phyloP scores from a whole-genome alignment of 2,329 filamentous ascomycete species.

The Aspergillus luchuensis region DNA sequence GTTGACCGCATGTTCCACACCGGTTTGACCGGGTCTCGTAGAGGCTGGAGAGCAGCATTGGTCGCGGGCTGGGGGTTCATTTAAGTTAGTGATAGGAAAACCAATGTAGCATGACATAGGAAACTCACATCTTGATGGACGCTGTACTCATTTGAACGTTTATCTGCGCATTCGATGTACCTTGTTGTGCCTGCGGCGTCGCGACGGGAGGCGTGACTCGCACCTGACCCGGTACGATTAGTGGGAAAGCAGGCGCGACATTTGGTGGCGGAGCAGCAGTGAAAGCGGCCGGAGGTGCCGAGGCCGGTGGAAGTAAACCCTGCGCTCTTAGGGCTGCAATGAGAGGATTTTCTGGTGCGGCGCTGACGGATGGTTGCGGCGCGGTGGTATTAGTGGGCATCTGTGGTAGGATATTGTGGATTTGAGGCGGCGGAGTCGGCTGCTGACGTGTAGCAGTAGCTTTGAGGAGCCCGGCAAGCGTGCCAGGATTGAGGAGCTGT shows the following conservation, averaged over 20 bases:
- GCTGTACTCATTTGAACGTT: conserved; percentile 60
- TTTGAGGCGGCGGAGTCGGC: conserved; percentile 51
- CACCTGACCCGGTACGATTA: conserved; percentile 42
- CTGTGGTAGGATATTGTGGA: conserved; percentile 49
- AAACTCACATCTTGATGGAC: conserved; percentile 71
- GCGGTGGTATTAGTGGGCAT: conserved; percentile 61
- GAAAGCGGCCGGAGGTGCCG: conserved; percentile 46
- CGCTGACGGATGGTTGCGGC: conserved; percentile 48
- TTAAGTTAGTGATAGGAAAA: conserved; percentile 18
- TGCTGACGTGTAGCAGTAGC: conserved; percentile 44
- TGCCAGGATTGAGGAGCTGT: conserved; percentile 46
- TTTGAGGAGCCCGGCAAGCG: conserved; percentile 49
- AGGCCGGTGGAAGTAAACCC: conserved; percentile 61
- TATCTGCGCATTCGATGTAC: conserved; percentile 23
- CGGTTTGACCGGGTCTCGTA: conserved; percentile 83
- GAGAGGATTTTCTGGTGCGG: conserved; percentile 59
- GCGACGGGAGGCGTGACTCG: conserved; percentile 40
- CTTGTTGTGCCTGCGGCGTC: conserved; percentile 35
- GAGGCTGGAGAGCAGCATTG: conserved; percentile 70
- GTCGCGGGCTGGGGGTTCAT: conserved; percentile 61
- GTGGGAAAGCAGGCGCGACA: conserved; percentile 43
- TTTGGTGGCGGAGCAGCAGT: conserved; percentile 38
- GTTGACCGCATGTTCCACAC: conserved; percentile 86
- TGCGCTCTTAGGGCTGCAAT: conserved; percentile 69
- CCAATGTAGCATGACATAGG: conserved; percentile 2